These are phyloP conservation scores for Fusarium sp. DNA, from an alignment of 2,329 filamentous ascomycete species.

Conservation along the genomic window DNA sequence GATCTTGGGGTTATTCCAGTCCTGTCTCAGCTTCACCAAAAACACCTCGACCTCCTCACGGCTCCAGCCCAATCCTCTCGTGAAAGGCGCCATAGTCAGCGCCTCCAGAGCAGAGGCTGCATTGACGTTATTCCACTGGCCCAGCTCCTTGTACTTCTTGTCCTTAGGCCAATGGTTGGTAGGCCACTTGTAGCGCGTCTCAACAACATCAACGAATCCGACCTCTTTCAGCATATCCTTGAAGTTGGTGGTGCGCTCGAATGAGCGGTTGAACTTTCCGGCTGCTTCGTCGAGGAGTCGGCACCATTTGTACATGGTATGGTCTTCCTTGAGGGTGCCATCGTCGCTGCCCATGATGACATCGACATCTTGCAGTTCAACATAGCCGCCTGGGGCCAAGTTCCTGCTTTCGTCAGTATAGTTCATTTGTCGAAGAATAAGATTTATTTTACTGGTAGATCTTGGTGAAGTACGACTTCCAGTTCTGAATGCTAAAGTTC, in stretches of 20 bases:
- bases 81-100: slow-evolving; percentile 45
- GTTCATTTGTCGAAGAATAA: rapidly evolving
- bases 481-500: slow-evolving; percentile 26
- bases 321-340: slow-evolving; percentile 28
- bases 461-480: slow-evolving; percentile 7
- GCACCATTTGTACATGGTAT: slow-evolving; percentile 38
- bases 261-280: slow-evolving; percentile 42
- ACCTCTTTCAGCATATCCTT: slow-evolving; percentile 54
- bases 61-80: slow-evolving; percentile 35
- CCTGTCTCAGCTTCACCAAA: slow-evolving; percentile 11
- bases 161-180: slow-evolving; percentile 62
- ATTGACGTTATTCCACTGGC: slow-evolving; percentile 45
- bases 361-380: slow-evolving; percentile 36
- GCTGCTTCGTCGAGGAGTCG: slow-evolving; percentile 44
- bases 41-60: slow-evolving; percentile 28
- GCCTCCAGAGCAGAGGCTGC: slow-evolving; percentile 42
- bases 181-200: slow-evolving; percentile 59
- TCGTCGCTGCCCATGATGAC: slow-evolving; percentile 30
- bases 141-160: slow-evolving; percentile 60
- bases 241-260: slow-evolving; percentile 35
- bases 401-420: not conserved
- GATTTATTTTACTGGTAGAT: not conserved
- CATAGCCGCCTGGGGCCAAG: slow-evolving; percentile 27
- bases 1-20: slow-evolving; percentile 27
- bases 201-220: slow-evolving; percentile 62